A percentile compares a stretch with the other conserved stretches of the same genome.
Conservation (phyloP, 1,284 basidiomycete species). For the Jaminaea rosea region DNA sequence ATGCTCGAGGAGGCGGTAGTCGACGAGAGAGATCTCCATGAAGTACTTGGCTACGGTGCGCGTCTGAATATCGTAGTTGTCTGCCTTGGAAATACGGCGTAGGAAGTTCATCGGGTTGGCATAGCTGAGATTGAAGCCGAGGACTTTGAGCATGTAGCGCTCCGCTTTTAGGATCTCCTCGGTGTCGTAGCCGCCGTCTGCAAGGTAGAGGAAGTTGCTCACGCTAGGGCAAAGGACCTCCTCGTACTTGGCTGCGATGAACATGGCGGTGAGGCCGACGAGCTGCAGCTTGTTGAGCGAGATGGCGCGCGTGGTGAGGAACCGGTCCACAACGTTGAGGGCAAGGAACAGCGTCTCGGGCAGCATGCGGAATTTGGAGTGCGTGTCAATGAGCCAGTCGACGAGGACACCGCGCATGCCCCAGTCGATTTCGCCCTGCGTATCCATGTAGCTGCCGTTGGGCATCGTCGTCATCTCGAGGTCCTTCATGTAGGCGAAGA, state of each 20-base stretch:
- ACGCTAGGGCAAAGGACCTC: constrained; percentile 88
- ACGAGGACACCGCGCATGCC: constrained; percentile 69
- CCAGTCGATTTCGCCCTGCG: constrained; percentile 44
- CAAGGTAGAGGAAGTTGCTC: constrained; percentile 62
- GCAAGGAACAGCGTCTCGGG: constrained; percentile 94
- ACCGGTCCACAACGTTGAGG: constrained; percentile 91
- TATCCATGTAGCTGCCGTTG: constrained; percentile 39
- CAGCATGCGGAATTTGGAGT: constrained; percentile 81
- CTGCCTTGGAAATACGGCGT: constrained; percentile 54
- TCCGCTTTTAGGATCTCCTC: constrained; percentile 57
- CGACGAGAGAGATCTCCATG: constrained; percentile 79
- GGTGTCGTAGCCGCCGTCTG: constrained; percentile 41
- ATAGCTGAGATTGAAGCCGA: constrained; percentile 84
- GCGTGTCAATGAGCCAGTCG: constrained; percentile 96
- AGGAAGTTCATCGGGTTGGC: constrained; percentile 91
- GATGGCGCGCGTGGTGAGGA: constrained; percentile 79
- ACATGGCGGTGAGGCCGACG: constrained; percentile 86
- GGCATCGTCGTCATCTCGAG: constrained; percentile 52
- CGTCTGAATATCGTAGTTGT: constrained; percentile 64
- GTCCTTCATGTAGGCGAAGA: constrained; percentile 81
- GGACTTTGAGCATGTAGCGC: constrained; percentile 79
- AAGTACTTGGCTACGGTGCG: constrained; percentile 72
- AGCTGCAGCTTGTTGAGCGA: constrained; percentile 88
- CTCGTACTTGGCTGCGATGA: constrained; percentile 89
- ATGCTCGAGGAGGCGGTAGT: constrained; percentile 71